A percentile compares a stretch with the other conserved stretches of the same genome.
Evolutionary conservation across 768 basidiomycete genomes (phyloP).

Genomic region (Termitomyces sp.): DNA sequence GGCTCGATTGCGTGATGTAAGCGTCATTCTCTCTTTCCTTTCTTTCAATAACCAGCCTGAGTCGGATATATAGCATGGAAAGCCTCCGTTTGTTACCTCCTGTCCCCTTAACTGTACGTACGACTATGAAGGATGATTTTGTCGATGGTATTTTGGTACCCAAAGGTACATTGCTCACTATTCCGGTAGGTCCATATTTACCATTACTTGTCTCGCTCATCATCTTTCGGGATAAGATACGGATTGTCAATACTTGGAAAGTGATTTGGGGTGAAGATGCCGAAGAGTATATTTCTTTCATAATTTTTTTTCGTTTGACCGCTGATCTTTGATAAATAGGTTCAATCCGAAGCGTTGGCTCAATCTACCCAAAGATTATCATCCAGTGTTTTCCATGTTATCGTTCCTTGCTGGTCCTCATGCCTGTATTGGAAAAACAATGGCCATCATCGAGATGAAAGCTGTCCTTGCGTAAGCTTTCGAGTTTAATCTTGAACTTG

Average conservation of each 20-base stretch:
- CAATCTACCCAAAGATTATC: constrained; percentile 28
- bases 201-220: not conserved
- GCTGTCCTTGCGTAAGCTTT: constrained; percentile 28
- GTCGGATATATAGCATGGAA: constrained; percentile 28
- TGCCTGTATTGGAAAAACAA: constrained; percentile 39
- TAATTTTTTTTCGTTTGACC: not conserved
- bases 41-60: not conserved
- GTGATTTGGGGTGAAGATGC: constrained; percentile 48
- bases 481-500: not conserved
- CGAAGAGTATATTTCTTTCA: constrained; percentile 30
- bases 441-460: constrained; percentile 41
- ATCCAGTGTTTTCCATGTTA: constrained; percentile 30
- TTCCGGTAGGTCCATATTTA: constrained; percentile 25
- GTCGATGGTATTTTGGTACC: constrained; percentile 41
- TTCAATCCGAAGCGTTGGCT: constrained; percentile 46
- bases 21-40: not conserved
- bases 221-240: constrained; percentile 27
- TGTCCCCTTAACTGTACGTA: constrained; percentile 35
- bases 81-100: constrained; percentile 37
- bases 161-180: constrained; percentile 38
- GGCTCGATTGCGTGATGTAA: constrained; percentile 38
- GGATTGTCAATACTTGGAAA: constrained; percentile 45
- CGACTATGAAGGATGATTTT: constrained; percentile 30
- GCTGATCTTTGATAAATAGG: constrained; percentile 16
- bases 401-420: constrained; percentile 41